Percentiles rank a stretch among this genome's conserved stretches.
Evolutionary conservation across 371 early-diverging fungal species (phyloP).

Genomic region (Entomophthora muscae): DNA sequence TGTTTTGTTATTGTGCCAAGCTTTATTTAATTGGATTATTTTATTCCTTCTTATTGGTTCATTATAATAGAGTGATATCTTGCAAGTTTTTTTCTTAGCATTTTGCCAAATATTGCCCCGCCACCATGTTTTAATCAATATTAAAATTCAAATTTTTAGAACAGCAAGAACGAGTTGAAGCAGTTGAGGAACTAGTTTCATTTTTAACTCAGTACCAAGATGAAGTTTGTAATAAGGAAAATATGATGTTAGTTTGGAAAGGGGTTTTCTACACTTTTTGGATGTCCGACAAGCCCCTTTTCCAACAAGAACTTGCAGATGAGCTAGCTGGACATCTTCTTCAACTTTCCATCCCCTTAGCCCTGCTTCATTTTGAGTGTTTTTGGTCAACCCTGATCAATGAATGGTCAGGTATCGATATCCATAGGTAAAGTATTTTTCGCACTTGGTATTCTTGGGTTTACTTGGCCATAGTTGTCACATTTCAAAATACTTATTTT

Average conservation of each 20-base stretch:
- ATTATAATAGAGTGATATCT: too few species aligned
- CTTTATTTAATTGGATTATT: too few species aligned
- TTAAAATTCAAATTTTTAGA: background rate
- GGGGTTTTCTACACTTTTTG: slow-evolving; percentile 30
- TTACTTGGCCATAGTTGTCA: too few species aligned
- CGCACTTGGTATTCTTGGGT: too few species aligned
- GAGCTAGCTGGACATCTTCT: slow-evolving; percentile 47
- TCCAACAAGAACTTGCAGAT: slow-evolving; percentile 74
- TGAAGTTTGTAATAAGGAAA: background rate
- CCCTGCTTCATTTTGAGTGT: slow-evolving; percentile 42
- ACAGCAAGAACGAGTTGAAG: background rate
- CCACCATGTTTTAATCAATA: background rate
- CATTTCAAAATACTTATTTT: too few species aligned
- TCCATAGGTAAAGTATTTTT: slow-evolving; percentile 33
- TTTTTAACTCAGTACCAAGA: background rate
- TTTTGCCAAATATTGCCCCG: too few species aligned
- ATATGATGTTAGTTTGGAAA: background rate
- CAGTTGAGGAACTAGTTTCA: background rate
- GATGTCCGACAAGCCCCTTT: slow-evolving; percentile 86
- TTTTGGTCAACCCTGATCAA: slow-evolving; percentile 69
- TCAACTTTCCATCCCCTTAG: slow-evolving; percentile 29
- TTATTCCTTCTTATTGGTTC: too few species aligned
- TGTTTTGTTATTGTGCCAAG: too few species aligned
- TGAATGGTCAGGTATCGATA: slow-evolving; percentile 80
- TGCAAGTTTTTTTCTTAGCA: too few species aligned